These are phyloP conservation scores for Sarocladium brachiariae DNA, from an alignment of 2,329 filamentous ascomycete species.

Conservation along the genomic window DNA sequence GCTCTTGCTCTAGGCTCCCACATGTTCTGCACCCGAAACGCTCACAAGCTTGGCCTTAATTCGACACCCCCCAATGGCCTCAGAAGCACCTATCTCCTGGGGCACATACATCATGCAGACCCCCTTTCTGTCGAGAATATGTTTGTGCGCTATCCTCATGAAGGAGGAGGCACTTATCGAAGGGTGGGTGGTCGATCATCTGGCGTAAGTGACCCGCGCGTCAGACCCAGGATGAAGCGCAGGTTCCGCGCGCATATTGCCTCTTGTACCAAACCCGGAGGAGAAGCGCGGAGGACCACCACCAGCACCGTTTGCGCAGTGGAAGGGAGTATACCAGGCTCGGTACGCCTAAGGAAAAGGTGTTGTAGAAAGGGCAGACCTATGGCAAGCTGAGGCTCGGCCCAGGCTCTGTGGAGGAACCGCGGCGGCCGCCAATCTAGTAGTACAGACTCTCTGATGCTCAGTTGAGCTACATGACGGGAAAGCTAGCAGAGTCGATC, in stretches of 20 bases:
- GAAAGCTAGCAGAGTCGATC: not conserved
- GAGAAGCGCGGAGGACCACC: not conserved
- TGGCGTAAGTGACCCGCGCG: conserved; percentile 2
- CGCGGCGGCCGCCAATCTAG: not conserved
- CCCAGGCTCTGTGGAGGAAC: too few species aligned
- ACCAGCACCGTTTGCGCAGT: too few species aligned
- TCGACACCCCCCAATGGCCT: not conserved
- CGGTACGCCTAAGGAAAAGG: too few species aligned
- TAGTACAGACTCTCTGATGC: not conserved
- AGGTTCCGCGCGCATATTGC: conserved; percentile 1
- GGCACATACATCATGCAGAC: too few species aligned
- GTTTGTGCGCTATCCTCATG: conserved; percentile 3
- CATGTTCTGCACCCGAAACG: not conserved
- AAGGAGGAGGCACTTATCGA: conserved; percentile 3
- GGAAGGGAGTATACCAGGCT: too few species aligned
- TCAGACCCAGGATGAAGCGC: not conserved
- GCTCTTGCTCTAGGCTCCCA: too few species aligned
- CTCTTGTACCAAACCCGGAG: not conserved
- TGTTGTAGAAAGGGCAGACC: too few species aligned
- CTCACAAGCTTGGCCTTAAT: not conserved
- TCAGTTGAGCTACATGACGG: not conserved
- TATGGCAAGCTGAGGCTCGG: too few species aligned
- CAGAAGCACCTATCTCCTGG: not conserved
- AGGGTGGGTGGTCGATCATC: conserved; percentile 7
- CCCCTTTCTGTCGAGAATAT: conserved; percentile 4